Base-by-base conservation (phyloP, 306 rosid species). In the Quercus cerris region DNA sequence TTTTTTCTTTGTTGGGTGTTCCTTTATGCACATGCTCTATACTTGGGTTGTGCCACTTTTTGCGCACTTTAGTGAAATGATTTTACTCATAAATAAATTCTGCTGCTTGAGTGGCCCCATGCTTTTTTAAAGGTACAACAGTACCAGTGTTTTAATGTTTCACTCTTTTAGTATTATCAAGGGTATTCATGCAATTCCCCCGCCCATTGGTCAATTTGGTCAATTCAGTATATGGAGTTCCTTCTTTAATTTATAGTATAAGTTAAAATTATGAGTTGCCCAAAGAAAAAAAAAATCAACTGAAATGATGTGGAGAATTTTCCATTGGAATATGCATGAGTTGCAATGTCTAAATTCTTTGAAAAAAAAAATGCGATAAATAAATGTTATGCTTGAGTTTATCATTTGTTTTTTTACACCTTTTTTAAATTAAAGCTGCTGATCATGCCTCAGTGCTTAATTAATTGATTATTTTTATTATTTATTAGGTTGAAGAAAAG, bases 401-500 rank as follows among this genome's bases (percentile, higher is more conserved):
- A 46, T 12, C 17, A 3, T 41, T 56, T 64, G 12, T 44, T 44
- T 56, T 64, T 75, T 82, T 63, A 51, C 3, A 44, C 19, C 27
- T n/a, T 81, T 76, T 79, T 52, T 58, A 72, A 62, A 61, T 13
- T 25, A 35, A 56, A 66, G 67, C 28, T 13, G 1, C 4, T 76
- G 66, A 59, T 72, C 44, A 56, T 78, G 52, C 54, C 62, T 75
- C 7, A 55, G 28, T 30, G 61, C 18, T 28, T n/a, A 27, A 25
- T 68, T 68, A 19, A 33, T 35, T 35, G 10, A 14, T 30, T 46
- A 41, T 33, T 3, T 63, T 41, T 58, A 41, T 23, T 64, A 38
- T 23, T 28, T 84, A 58, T 51, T 75, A 90, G 97, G 91, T 86
- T 61, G 88, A 89, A 81, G 89, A 49, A 49, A 83, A 69, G 75